Conservation (phyloP, 2,329 filamentous ascomycete species). For the Fonsecaea nubica region DNA sequence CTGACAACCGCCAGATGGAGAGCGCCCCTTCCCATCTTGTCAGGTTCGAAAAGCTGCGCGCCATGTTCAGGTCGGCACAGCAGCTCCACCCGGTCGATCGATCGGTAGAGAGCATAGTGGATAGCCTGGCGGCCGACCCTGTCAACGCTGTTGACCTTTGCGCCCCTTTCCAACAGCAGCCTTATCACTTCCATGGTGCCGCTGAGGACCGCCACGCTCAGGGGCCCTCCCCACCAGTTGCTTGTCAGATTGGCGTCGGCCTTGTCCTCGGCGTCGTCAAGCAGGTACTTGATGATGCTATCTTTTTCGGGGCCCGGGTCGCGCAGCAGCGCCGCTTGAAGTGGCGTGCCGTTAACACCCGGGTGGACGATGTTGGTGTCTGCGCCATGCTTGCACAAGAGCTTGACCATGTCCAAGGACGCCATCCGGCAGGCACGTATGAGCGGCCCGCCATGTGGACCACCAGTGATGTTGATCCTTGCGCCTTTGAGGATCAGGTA, state of each 20-base stretch:
- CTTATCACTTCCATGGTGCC: background rate
- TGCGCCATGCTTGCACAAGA: background rate
- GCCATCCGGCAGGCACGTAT: background rate
- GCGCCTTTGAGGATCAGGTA: background rate
- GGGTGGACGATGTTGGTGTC: background rate
- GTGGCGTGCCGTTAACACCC: background rate
- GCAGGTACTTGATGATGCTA: background rate
- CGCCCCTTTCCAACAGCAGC: background rate
- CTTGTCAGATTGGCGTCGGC: background rate
- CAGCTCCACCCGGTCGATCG: background rate
- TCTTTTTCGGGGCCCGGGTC: background rate
- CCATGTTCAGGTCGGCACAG: background rate
- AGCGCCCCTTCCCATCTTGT: background rate
- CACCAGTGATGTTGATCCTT: background rate
- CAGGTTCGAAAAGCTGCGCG: background rate
- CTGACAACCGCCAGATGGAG: background rate
- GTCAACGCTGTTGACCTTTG: background rate
- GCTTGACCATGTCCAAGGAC: background rate
- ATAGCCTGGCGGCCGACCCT: background rate
- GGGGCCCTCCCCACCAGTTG: background rate
- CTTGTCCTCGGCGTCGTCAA: background rate
- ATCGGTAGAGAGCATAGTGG: background rate
- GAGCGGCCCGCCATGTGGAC: background rate
- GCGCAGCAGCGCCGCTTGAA: background rate
- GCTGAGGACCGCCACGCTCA: background rate